Base-by-base conservation (phyloP, 1,284 basidiomycete species). In the Kalmanozyma brasiliensis region DNA sequence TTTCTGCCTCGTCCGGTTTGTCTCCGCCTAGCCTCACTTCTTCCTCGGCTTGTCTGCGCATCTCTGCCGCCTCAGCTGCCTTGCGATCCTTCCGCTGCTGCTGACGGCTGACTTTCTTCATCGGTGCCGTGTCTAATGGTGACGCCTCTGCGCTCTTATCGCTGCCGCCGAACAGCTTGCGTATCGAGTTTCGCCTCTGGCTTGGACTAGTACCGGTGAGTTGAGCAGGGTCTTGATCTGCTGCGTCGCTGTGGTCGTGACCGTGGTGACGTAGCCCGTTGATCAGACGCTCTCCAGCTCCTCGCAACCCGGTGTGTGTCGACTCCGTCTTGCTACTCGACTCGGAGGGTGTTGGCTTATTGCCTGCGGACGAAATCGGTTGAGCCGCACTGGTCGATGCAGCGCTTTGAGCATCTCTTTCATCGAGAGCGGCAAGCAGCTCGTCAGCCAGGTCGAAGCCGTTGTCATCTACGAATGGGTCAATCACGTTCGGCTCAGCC, bases 381-480 rank as follows among this genome's bases (percentile, higher is more conserved):
- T 29, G 26, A 29, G 26, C 26, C 6, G 26, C 11, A 17, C 17
- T 55, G 22, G 47, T 29, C 1, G 43, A 37, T 11, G 34, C 46
- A 2, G 40, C 56, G 14, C 60, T 62, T 19, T 69, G 63, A 4
- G 66, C 66, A 37, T 75, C 74, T 24, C 74, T 37, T 17, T 55
- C 73, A 29, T 78, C 74, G 8, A 79, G 51, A 1, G 72, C 65
- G 23, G 76, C 74, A 16, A 78, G 59, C 20, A 78, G 46, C 29
- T 76, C 63, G 19, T 75, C 75, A 9, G 76, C 77, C 19, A 78
- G 60, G 36, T 77, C 77, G 30, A 67, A 52, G 9, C 52, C 76
- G 10, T 64, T 62, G 8, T 66, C 76, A 20, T 69, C 60, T 22
- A 55, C 63, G 16, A 59, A 66, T 1, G 62, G 58, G 32, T 62